phyloP scores from a whole-genome alignment of 495 filamentous ascomycete species.

The Penicillium lagena region DNA sequence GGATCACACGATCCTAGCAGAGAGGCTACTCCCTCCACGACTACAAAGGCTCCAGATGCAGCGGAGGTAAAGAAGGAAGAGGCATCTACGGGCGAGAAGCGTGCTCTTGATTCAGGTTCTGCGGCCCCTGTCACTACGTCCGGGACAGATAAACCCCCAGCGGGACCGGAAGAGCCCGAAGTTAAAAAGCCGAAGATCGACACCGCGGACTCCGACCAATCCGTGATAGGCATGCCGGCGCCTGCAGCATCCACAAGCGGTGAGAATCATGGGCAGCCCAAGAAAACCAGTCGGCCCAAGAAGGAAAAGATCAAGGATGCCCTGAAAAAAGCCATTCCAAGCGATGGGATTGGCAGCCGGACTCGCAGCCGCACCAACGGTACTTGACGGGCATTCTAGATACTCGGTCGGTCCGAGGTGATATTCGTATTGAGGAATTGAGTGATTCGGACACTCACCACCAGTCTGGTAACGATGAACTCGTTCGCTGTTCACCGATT shows the following conservation, averaged over 20 bases:
- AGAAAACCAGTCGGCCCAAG: constrained; percentile 26
- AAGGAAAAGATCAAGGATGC: constrained; percentile 32
- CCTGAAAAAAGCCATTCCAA: constrained; percentile 22
- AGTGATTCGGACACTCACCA: too few species aligned
- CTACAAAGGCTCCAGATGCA: background rate
- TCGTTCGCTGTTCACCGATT: too few species aligned
- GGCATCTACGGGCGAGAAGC: constrained; percentile 23
- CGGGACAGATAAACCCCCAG: constrained; percentile 8
- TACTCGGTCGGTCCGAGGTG: background rate
- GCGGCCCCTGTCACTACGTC: background rate
- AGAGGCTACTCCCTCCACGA: too few species aligned
- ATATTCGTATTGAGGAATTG: background rate
- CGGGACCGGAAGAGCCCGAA: constrained; percentile 10
- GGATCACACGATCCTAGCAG: too few species aligned
- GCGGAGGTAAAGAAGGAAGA: background rate
- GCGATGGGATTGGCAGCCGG: constrained; percentile 33
- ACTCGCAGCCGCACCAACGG: constrained; percentile 37
- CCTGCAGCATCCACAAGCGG: too few species aligned
- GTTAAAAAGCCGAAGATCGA: constrained; percentile 27
- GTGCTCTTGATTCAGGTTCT: constrained; percentile 18
- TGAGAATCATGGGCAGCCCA: constrained; percentile 10
- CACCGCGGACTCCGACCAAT: too few species aligned
- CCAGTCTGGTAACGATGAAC: too few species aligned
- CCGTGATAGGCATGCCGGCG: too few species aligned
- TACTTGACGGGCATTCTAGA: constrained; percentile 1